These are phyloP conservation scores for Cardiospermum halicacabum DNA, from an alignment of 345 rosid genomes.

Conservation along the genomic window DNA sequence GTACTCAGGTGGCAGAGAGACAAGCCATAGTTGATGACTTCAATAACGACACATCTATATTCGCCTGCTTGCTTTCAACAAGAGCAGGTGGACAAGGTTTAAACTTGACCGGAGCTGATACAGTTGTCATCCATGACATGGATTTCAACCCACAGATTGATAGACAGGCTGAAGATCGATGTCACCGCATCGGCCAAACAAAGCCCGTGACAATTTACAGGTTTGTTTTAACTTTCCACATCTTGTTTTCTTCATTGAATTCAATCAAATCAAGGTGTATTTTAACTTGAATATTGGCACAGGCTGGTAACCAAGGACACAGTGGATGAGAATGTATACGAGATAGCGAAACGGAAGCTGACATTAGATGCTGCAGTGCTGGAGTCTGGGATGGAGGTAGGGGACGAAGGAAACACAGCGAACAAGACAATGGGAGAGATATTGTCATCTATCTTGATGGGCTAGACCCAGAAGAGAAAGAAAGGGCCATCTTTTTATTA, in stretches of 20 bases:
- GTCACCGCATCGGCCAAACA: slow-evolving; percentile 94
- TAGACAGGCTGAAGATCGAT: slow-evolving; percentile 92
- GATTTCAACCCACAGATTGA: slow-evolving; percentile 98
- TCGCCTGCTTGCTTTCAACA: slow-evolving; percentile 81
- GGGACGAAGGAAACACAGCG: slow-evolving; percentile 43
- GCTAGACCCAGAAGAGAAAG: slow-evolving; percentile 27
- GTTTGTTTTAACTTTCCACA: slow-evolving; percentile 22
- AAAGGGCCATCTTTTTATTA: not conserved
- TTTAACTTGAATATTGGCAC: slow-evolving; percentile 13
- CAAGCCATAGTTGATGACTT: slow-evolving; percentile 85
- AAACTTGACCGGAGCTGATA: slow-evolving; percentile 91
- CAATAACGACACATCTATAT: slow-evolving; percentile 71
- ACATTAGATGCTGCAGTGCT: slow-evolving; percentile 88
- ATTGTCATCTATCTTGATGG: slow-evolving; percentile 72
- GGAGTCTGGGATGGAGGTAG: slow-evolving; percentile 64
- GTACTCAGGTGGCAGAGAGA: slow-evolving; percentile 86
- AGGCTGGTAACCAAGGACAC: slow-evolving; percentile 92
- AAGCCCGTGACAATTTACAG: slow-evolving; percentile 89
- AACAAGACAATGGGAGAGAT: slow-evolving; percentile 95
- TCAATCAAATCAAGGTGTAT: too few relatives aligned
- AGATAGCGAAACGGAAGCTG: slow-evolving; percentile 84
- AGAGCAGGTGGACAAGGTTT: slow-evolving; percentile 98
- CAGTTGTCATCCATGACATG: slow-evolving; percentile 85
- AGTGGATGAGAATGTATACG: slow-evolving; percentile 88
- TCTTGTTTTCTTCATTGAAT: not conserved